A percentile compares a stretch with the other conserved stretches of the same genome.
Conservation (phyloP, 164 flowering plant genomes). For the Berberis vulgaris region DNA sequence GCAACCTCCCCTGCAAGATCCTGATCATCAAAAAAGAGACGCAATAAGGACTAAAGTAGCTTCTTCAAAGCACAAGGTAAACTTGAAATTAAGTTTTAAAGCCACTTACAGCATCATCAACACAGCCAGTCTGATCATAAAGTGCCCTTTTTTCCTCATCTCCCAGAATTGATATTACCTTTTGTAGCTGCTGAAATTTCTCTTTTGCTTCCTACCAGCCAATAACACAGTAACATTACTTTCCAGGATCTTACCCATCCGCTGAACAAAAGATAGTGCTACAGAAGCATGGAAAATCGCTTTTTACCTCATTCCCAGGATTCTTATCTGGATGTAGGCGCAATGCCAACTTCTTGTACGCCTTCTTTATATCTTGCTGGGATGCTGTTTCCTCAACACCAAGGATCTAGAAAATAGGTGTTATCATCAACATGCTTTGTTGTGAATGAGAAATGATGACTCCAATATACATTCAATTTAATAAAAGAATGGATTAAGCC, state of each 20-base stretch:
- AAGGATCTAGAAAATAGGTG: conserved; percentile 41
- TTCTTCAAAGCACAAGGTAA: neutral
- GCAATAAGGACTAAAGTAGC: neutral
- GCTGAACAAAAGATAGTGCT: neutral
- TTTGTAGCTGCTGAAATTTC: conserved; percentile 92
- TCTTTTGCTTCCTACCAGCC: conserved; percentile 78
- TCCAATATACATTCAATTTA: too few relatives aligned
- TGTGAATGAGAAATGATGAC: too few relatives aligned
- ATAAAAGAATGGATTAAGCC: too few relatives aligned
- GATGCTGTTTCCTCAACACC: conserved; percentile 80
- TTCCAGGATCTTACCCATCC: neutral
- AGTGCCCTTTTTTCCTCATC: conserved; percentile 90
- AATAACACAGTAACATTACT: neutral
- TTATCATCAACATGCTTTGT: too few relatives aligned
- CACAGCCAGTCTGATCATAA: conserved; percentile 95
- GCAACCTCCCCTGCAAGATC: conserved; percentile 73
- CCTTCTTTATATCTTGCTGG: conserved; percentile 89
- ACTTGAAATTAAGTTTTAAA: conserved; percentile 1
- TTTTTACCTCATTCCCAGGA: conserved; percentile 81
- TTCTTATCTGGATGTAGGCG: conserved; percentile 97
- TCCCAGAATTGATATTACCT: conserved; percentile 88
- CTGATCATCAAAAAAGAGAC: conserved; percentile 26
- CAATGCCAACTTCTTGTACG: conserved; percentile 88
- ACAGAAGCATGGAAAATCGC: neutral
- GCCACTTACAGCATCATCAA: conserved; percentile 88